phyloP scores from a whole-genome alignment of 805 yeast genomes.

The Kazachstania bromeliacearum region DNA sequence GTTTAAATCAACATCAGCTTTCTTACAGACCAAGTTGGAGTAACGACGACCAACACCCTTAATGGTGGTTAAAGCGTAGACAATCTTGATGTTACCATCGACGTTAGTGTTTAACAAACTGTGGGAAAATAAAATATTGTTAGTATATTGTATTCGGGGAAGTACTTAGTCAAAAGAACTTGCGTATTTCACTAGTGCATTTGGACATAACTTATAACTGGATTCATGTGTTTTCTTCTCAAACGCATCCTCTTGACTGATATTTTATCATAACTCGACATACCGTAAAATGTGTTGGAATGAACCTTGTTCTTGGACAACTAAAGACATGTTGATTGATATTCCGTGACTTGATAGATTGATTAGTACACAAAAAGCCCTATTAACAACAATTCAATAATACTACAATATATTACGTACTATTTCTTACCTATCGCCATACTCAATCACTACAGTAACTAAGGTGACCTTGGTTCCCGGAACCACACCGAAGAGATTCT shows the following conservation, averaged over 20 bases:
- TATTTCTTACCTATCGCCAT: too few species aligned
- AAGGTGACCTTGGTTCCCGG: too few species aligned
- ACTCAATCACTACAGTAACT: too few species aligned
- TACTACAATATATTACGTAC: too few species aligned
- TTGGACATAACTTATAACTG: too few species aligned
- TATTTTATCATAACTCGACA: too few species aligned
- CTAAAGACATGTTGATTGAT: constrained; percentile 66
- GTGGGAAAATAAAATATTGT: constrained; percentile 25
- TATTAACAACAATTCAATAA: not conserved
- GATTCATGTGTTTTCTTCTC: too few species aligned
- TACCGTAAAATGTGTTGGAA: constrained; percentile 99
- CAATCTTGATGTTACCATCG: constrained; percentile 99
- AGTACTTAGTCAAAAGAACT: too few species aligned
- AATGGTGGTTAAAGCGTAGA: constrained; percentile 99
- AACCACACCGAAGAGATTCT: too few species aligned
- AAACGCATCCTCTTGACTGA: too few species aligned
- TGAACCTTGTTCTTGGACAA: constrained; percentile 97
- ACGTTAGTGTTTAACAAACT: constrained; percentile 99
- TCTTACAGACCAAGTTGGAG: constrained; percentile 99
- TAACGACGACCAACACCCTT: constrained; percentile 99
- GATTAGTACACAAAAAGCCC: not conserved
- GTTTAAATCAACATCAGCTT: constrained; percentile 96
- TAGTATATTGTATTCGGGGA: too few species aligned
- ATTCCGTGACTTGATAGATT: not conserved
- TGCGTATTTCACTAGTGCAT: too few species aligned